Percentiles rank a stretch among this genome's conserved stretches.
Evolutionary conservation across 2,329 filamentous ascomycete genomes (phyloP).

Genomic region (Sclerotinia spermophila): DNA sequence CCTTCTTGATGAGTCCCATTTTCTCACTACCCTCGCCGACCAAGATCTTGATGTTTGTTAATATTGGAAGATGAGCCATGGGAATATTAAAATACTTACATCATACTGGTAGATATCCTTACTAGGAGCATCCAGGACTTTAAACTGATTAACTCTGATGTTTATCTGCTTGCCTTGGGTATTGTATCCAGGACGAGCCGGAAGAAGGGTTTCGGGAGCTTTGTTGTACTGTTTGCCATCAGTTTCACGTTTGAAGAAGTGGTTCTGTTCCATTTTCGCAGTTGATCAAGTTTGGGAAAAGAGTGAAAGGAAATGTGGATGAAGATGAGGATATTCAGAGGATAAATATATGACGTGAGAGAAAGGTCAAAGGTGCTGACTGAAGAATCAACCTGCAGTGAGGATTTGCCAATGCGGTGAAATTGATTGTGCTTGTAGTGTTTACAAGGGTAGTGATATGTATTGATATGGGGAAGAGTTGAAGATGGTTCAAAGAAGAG

Average conservation of each 20-base stretch:
- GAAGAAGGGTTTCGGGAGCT: constrained; percentile 22
- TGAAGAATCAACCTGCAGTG: constrained; percentile 22
- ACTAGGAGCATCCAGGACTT: constrained; percentile 57
- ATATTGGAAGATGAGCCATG: constrained; percentile 1
- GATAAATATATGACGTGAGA: constrained; percentile 14
- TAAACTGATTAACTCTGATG: constrained; percentile 69
- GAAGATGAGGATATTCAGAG: not conserved
- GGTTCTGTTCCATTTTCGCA: constrained; percentile 32
- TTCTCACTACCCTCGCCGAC: constrained; percentile 63
- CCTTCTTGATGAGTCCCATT: constrained; percentile 63
- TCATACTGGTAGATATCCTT: constrained; percentile 78
- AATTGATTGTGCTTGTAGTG: not conserved
- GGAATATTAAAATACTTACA: constrained; percentile 49
- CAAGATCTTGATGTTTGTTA: constrained; percentile 50
- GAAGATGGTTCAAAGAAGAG: constrained; percentile 7
- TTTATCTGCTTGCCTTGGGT: constrained; percentile 52
- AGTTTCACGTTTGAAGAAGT: constrained; percentile 31
- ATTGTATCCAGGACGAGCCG: constrained; percentile 54
- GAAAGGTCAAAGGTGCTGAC: constrained; percentile 20
- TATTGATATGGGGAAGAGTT: constrained; percentile 6
- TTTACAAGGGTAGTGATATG: not conserved
- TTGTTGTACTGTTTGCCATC: constrained; percentile 26
- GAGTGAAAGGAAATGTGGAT: not conserved
- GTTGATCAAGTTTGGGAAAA: constrained; percentile 18
- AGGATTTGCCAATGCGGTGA: constrained; percentile 1